A percentile compares a stretch with the other conserved stretches of the same genome.
Evolutionary conservation across 768 basidiomycete species (phyloP).

Genomic region (Roridomyces roridus): DNA sequence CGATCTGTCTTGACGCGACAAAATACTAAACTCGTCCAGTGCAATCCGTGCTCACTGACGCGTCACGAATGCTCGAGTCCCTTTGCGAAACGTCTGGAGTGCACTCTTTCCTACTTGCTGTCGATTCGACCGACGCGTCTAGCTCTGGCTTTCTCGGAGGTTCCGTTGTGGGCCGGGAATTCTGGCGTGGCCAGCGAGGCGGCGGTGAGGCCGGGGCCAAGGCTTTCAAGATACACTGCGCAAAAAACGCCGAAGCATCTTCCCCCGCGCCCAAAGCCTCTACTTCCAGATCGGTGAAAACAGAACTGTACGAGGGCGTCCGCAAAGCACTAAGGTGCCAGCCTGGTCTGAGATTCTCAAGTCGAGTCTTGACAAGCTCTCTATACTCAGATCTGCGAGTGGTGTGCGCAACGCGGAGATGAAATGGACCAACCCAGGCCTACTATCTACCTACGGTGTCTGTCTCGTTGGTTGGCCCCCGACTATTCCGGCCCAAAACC

Average conservation of each 20-base stretch:
- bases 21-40: constrained; percentile 40
- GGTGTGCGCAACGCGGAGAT: constrained; percentile 73
- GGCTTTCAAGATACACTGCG: constrained; percentile 56
- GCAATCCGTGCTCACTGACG: constrained; percentile 49
- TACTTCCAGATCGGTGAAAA: constrained; percentile 49
- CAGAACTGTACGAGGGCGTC: constrained; percentile 60
- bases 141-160: constrained; percentile 71
- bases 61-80: constrained; percentile 61
- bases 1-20: not conserved
- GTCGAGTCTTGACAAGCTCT: constrained; percentile 13
- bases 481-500: constrained; percentile 63
- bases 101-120: constrained; percentile 67
- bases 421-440: constrained; percentile 76
- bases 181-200: constrained; percentile 65
- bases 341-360: constrained; percentile 5
- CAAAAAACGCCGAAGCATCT: constrained; percentile 31
- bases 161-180: constrained; percentile 63
- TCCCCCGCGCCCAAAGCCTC: constrained; percentile 18
- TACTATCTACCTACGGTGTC: constrained; percentile 62
- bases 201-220: constrained; percentile 65
- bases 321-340: constrained; percentile 61
- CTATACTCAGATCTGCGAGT: constrained; percentile 53
- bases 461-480: constrained; percentile 69
- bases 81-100: constrained; percentile 55
- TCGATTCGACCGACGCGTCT: constrained; percentile 53